phyloP scores from a whole-genome alignment of 805 yeast species.

The Zygotorulaspora danielsina region DNA sequence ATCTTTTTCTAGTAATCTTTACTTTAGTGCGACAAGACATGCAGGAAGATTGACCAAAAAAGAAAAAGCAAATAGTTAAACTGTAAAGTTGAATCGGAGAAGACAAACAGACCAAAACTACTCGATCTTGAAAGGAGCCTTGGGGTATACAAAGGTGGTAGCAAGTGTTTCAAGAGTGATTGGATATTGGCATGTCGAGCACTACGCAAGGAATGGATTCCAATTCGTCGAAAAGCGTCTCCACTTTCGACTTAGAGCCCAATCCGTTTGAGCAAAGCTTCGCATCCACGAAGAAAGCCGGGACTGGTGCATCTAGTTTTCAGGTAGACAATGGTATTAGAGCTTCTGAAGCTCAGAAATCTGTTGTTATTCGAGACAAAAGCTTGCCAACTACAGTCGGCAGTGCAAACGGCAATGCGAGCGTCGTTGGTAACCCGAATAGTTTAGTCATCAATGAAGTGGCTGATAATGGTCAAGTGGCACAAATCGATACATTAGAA shows the following conservation, averaged over 20 bases:
- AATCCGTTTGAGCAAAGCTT: conserved; percentile 94
- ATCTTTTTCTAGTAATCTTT: too few species aligned
- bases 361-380: too few species aligned
- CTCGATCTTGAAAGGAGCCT: too few species aligned
- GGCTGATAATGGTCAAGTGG: conserved; percentile 2
- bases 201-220: conserved; percentile 10
- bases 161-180: too few species aligned
- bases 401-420: neutral
- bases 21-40: too few species aligned
- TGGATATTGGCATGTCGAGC: conserved; percentile 6
- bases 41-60: neutral
- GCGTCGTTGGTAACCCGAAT: neutral
- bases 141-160: too few species aligned
- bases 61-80: neutral
- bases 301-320: conserved; percentile 1
- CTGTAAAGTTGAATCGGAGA: too few species aligned
- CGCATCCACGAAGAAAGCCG: conserved; percentile 47
- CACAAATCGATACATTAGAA: conserved; percentile 8
- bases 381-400: neutral
- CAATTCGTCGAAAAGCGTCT: conserved; percentile 46
- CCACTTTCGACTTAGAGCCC: conserved; percentile 75
- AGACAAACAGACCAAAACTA: too few species aligned
- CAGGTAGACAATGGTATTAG: neutral
- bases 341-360: neutral
- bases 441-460: neutral